Base-by-base conservation (phyloP, 257 asterid species). In the Nicotiana otophora region DNA sequence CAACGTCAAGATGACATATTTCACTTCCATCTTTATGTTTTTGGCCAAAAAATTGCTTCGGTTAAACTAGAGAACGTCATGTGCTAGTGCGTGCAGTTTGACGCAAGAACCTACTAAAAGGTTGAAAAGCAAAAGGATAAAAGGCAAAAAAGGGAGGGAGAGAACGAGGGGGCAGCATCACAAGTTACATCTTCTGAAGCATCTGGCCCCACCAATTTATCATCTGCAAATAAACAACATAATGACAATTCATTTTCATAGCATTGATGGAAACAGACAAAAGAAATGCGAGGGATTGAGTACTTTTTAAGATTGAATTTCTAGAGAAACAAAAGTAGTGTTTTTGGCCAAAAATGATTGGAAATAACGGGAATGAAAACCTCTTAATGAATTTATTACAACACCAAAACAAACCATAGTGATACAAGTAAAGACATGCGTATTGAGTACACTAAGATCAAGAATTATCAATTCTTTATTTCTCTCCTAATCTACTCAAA, bases 101-200 rank as follows among this genome's bases (percentile, higher is more conserved):
- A 75, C 28, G 63, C 46, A 1, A 26, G 42, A 61, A 17, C 26
- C 62, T 51, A 60, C 80, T 75, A 75, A 28, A 75, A 16, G 46
- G 42, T 51, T 15, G 62, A 51, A 74, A 17, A 74, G 28, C 46
- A 75, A 26, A 75, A 51, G 11, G 23, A 48, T 7, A 28, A 2
- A 31, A 31, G 17, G 2, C 9, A 9, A 26, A 51, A 54, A 74
- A 19, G 36, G 61, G 28, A 31, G 15, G n/a, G 51, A 8, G n/a
- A 7, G 26, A 14, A 16, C 1, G 31, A 0, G 5, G 60, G 16
- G 58, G 2, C 6, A 11, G 19, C 14, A 1, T 10, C 53, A 75
- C 63, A 75, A 51, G 63, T 51, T 51, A 58, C 80, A 75, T 51
- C 63, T 72, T 72, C 63, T 75, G 80, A 75, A 75, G 80, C 80